Percentiles rank a stretch among this genome's conserved stretches.
phyloP scores from a whole-genome alignment of 768 basidiomycete species.

The Tulasnella sp. region DNA sequence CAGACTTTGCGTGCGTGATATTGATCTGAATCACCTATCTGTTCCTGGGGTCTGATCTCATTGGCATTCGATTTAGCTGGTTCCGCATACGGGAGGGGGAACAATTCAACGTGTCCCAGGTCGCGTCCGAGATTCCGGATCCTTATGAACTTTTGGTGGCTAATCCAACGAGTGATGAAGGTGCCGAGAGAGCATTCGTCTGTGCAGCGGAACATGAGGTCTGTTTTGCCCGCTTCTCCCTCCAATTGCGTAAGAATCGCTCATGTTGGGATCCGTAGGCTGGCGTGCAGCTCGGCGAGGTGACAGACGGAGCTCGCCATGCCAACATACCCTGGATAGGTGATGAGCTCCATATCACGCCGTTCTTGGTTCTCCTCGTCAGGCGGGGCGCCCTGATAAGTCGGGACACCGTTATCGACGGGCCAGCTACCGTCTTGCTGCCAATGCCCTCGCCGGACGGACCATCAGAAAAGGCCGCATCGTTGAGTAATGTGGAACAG shows the following conservation, averaged over 20 bases:
- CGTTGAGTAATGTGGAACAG: not conserved
- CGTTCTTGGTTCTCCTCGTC: slow-evolving; percentile 18
- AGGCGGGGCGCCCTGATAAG: not conserved
- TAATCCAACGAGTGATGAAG: not conserved
- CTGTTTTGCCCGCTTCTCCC: not conserved
- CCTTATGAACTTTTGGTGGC: slow-evolving; percentile 1
- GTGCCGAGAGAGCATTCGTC: not conserved
- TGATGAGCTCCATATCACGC: slow-evolving; percentile 15
- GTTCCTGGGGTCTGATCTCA: not conserved
- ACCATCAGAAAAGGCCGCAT: not conserved
- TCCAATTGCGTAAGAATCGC: not conserved
- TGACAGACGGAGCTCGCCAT: not conserved
- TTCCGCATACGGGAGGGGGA: not conserved
- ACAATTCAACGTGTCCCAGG: not conserved
- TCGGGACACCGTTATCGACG: not conserved
- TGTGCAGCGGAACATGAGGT: slow-evolving; percentile 16
- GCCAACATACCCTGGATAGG: slow-evolving; percentile 18
- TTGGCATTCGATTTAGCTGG: not conserved
- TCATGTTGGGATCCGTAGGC: not conserved
- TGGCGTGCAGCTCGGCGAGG: slow-evolving; percentile 20
- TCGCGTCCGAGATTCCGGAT: slow-evolving; percentile 4
- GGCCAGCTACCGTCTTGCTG: not conserved
- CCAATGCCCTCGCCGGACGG: not conserved
- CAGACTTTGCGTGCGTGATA: slow-evolving; percentile 15
- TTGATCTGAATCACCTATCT: not conserved